Evolutionary conservation across 1,284 basidiomycete species (phyloP), one percentile per base, ranked within the genome.

Genomic region (Somion occarium): DNA sequence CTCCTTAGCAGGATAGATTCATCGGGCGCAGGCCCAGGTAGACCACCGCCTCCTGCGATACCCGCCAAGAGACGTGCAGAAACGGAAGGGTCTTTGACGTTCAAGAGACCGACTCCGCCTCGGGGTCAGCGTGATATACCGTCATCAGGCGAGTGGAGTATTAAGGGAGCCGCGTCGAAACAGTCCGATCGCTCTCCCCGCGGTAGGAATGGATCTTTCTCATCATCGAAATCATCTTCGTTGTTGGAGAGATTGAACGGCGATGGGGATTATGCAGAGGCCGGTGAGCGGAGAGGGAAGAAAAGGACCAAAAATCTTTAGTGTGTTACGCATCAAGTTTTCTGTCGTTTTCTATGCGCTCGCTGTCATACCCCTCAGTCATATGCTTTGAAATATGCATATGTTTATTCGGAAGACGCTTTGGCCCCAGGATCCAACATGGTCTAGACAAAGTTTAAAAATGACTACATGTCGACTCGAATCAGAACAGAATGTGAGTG

Each of bases 161-260:
- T 82, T 54, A 78, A 76, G 59, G 82, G 82, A 39, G 81, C 82
- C 20, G 81, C 80, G 11, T 48, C 53, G 9, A 42, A 54, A 5
- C 5, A 45, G 42, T 18, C 47, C 39, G n/a, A 48, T 24, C 26
- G 20, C 7, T 7, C 7, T 34, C 15, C 30, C 15, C 7, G 30
- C 7, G 30, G 15, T 34, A 34, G 30, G 30, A 34, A 34, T 34
- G 30, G 30, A 7, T 15, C 30, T 15, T 34, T 34, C 30, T 34
- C 30, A 34, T 34, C 80, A 34, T 34, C 30, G 45, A 50, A 55
- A 38, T 54, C 64, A 13, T 62, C 70, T 24, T 74, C 78, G 34
- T 61, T 82, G 39, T 61, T 82, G 53, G 67, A 78, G 48, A 72
- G 79, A 58, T 58, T 81, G 57, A 63, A 69, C 37, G 55, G 56